Conservation (phyloP, 768 basidiomycete species). For the Boletus vermiculosoides region DNA sequence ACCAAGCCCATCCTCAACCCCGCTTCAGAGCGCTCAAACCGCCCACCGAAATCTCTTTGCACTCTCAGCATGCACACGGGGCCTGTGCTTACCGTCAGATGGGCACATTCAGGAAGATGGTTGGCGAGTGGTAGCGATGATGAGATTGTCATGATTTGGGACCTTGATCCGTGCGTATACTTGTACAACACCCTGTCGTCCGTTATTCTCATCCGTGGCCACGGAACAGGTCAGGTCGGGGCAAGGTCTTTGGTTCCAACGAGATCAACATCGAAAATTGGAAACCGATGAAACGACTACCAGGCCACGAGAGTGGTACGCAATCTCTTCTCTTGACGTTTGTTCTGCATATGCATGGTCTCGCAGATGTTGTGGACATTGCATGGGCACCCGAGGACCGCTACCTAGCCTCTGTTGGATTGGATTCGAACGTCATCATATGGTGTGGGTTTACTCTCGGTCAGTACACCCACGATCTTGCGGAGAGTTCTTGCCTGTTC, state of each 20-base stretch:
- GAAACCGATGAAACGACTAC: conserved; percentile 89
- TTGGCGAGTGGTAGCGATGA: conserved; percentile 97
- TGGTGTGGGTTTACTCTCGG: conserved; percentile 95
- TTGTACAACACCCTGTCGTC: not conserved
- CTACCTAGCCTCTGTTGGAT: conserved; percentile 89
- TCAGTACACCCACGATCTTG: conserved; percentile 32
- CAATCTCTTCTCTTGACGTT: conserved; percentile 5
- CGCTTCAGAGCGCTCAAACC: conserved; percentile 61
- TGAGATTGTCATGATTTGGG: conserved; percentile 95
- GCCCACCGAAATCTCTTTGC: conserved; percentile 82
- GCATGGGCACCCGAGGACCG: conserved; percentile 94
- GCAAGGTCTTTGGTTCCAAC: conserved; percentile 91
- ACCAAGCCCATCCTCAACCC: conserved; percentile 90
- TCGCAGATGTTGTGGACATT: conserved; percentile 86
- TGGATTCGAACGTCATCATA: conserved; percentile 87
- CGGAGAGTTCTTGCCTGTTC: not conserved
- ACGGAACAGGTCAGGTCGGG: conserved; percentile 60
- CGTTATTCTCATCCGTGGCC: conserved; percentile 5
- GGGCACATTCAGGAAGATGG: conserved; percentile 93
- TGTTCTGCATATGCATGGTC: conserved; percentile 3
- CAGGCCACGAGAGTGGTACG: conserved; percentile 92
- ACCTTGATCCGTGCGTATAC: conserved; percentile 81
- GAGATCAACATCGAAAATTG: conserved; percentile 97
- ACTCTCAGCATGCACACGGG: conserved; percentile 94
- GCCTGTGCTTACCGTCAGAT: conserved; percentile 85